These are phyloP conservation scores for Nitzschia sp. DNA, from an alignment of 108 stramenopile genomes.

Conservation along the genomic window DNA sequence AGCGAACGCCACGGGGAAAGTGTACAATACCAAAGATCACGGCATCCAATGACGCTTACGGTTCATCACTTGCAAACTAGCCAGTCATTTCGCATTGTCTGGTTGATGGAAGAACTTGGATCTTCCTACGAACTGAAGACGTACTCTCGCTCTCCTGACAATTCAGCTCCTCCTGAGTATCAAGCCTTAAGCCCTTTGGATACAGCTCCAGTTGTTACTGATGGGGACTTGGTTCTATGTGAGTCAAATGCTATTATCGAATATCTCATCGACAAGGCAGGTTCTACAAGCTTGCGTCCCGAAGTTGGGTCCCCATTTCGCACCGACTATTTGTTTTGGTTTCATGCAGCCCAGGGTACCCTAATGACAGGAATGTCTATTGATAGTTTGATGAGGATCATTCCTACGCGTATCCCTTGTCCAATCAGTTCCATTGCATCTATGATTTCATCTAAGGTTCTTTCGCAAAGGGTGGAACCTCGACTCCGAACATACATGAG, in stretches of 20 bases:
- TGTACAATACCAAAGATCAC: too few relatives aligned
- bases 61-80: conserved; percentile 24
- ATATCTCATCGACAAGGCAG: conserved; percentile 15
- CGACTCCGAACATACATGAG: conserved; percentile 4
- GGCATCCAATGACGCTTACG: conserved; percentile 5
- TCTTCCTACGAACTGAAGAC: conserved; percentile 13
- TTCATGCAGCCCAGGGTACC: conserved; percentile 8
- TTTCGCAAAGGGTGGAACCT: background rate
- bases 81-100: conserved; percentile 27
- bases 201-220: conserved; percentile 19
- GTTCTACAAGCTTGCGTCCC: conserved; percentile 4
- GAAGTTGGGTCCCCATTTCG: conserved; percentile 9
- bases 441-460: conserved; percentile 10
- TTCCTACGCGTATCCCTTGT: conserved; percentile 2
- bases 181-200: conserved; percentile 19
- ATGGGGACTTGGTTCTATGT: conserved; percentile 6
- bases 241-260: conserved; percentile 29
- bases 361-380: background rate
- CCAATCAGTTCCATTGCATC: conserved; percentile 1
- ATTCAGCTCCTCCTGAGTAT: background rate
- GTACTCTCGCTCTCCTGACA: background rate
- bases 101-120: conserved; percentile 26
- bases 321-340: conserved; percentile 17
- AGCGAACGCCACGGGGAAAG: too few relatives aligned
- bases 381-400: conserved; percentile 5